These are phyloP conservation scores for Edaphochlamys debaryana DNA, from an alignment of 139 green algal genomes.

Conservation along the genomic window DNA sequence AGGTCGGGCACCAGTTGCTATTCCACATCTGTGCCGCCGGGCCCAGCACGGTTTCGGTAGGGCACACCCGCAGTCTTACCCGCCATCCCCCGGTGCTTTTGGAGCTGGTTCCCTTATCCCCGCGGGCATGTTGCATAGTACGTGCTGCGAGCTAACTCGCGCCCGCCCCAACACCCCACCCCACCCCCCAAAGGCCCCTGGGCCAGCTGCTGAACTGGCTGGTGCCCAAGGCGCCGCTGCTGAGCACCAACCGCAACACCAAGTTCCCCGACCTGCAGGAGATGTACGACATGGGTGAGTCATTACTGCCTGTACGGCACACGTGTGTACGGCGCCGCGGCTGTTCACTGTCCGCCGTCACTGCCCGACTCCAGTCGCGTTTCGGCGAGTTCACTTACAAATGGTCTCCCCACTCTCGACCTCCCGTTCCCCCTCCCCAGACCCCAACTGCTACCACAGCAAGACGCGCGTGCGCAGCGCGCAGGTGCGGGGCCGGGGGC, in stretches of 20 bases:
- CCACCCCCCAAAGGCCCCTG: constrained; percentile 28
- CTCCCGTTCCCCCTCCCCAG: neutral
- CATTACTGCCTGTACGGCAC: too few relatives aligned
- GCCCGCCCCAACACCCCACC: too few relatives aligned
- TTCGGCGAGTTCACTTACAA: too few relatives aligned
- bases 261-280: constrained; percentile 47
- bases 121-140: too few relatives aligned
- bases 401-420: neutral
- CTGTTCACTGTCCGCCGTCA: neutral
- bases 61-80: too few relatives aligned
- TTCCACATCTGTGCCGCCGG: too few relatives aligned
- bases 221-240: neutral
- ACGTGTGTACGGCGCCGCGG: neutral
- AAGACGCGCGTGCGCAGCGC: constrained; percentile 42
- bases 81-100: too few relatives aligned
- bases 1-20: constrained; percentile 31
- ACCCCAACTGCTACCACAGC: constrained; percentile 42
- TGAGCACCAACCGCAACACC: constrained; percentile 20
- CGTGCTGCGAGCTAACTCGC: too few relatives aligned
- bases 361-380: neutral
- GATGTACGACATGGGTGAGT: constrained; percentile 43
- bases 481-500: neutral
- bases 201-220: constrained; percentile 4
- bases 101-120: too few relatives aligned
- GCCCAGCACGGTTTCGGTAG: too few relatives aligned